Conservation (phyloP, 2,329 filamentous ascomycete species). For the Aspergillus sp. region DNA sequence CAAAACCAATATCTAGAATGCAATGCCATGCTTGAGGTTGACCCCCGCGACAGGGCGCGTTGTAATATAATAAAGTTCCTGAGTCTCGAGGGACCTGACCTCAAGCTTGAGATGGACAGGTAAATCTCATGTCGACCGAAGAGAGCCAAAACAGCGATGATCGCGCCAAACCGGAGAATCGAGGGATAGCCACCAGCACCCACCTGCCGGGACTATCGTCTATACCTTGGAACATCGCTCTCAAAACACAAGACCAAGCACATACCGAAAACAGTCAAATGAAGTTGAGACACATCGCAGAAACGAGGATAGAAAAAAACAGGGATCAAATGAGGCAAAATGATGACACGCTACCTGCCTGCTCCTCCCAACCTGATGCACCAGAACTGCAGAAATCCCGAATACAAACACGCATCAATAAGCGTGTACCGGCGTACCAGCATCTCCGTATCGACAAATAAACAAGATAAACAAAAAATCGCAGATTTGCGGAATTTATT, state of each 20-base stretch:
- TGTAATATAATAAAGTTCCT: slow-evolving; percentile 7
- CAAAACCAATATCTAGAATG: slow-evolving; percentile 26
- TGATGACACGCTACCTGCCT: slow-evolving; percentile 43
- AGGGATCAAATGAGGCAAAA: slow-evolving; percentile 30
- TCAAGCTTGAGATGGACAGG: slow-evolving; percentile 11
- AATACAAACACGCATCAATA: slow-evolving; percentile 45
- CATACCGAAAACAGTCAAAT: slow-evolving; percentile 27
- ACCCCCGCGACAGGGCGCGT: slow-evolving; percentile 14
- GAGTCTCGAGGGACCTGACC: slow-evolving; percentile 3
- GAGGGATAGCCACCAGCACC: slow-evolving; percentile 20
- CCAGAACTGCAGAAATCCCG: slow-evolving; percentile 44
- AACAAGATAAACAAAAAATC: slow-evolving; percentile 16
- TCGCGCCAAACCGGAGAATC: slow-evolving; percentile 15
- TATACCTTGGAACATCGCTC: slow-evolving; percentile 28
- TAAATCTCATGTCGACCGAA: slow-evolving; percentile 17
- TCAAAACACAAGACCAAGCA: slow-evolving; percentile 25
- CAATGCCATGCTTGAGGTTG: slow-evolving; percentile 21
- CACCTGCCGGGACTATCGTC: slow-evolving; percentile 20
- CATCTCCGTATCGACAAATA: slow-evolving; percentile 39
- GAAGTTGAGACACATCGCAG: slow-evolving; percentile 21
- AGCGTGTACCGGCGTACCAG: slow-evolving; percentile 40
- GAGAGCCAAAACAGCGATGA: slow-evolving; percentile 11
- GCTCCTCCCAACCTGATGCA: slow-evolving; percentile 46
- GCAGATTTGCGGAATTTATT: slow-evolving; percentile 17
- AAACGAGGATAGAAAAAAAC: slow-evolving; percentile 18